Base-by-base conservation (phyloP, 495 filamentous ascomycete species). In the Lepraria neglecta region DNA sequence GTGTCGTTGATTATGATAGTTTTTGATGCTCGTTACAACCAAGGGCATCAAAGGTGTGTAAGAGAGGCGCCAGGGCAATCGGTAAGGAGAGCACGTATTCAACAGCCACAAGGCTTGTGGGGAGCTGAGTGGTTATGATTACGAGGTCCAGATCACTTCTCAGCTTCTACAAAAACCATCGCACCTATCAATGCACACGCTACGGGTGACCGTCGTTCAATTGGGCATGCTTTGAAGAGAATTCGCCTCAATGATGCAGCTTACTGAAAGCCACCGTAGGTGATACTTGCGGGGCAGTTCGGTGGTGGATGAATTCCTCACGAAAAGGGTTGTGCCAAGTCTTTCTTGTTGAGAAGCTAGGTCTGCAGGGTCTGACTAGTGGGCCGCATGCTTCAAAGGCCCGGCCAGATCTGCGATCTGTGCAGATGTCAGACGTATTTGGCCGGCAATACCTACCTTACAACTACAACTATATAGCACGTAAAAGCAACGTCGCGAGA, bases 301-400 rank as follows among this genome's bases (percentile, higher is more conserved):
- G 51, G 30, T 1, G 19, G 6, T 46, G 51, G 28, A 33, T 53
- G 17, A 17, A 10, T 48, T 53, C 28, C 14, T 28, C 12, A n/a
- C 14, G 14, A 28, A 14, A 11, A n/a, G 45, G 45, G 19, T 27
- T 11, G 3, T 14, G 31, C 51, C 51, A 54, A 54, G 51, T 14
- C 17, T 54, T 54, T 54, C 35, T 33, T 54, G 51, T 54, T 54
- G 51, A 54, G 51, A 54, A 30, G 51, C 51, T 54, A 54, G 31
- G 3, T 24, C 30, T 15, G 35, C 2, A 21, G 17, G n/a, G 12
- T 15, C 15, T 38, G 1, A 38, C 7, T 38, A 38, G 35, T 35
- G 33, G 33, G 33, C 33, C 33, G 33, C 33, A 35, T 35, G 6
- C 10, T 35, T 35, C 3, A 35, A 35, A 35, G 33, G 33, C 33